Base-by-base conservation (phyloP, 148 eudicot species). In the Linanthus parryae region DNA sequence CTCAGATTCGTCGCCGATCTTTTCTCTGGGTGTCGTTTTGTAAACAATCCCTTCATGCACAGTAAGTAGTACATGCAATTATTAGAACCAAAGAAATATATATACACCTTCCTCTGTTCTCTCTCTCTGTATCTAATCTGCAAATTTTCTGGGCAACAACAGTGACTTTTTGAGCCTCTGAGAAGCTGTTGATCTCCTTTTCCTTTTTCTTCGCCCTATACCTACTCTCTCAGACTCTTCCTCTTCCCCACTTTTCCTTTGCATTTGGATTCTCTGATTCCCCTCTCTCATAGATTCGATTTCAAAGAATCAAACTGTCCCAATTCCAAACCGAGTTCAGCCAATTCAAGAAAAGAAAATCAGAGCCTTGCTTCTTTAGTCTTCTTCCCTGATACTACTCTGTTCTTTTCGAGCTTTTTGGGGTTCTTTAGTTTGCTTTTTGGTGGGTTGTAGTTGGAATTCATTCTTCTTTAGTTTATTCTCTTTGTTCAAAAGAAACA, bases 1-100 rank as follows among this genome's bases (percentile, higher is more conserved):
- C 55, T 59, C 61, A 71, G 80, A 75, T 75, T 75, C 80, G 54
- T 71, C 80, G 80, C 73, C 80, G 80, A 67, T 66, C 43, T 71
- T 75, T 54, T 39, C 80, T 71, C 80, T 54, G 36, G 55, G 20
- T 64, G 57, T 57, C 52, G 38, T 25, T 40, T 45, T 20, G 13
- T 54, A 23, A n/a, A 24, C 34, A 47, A 15, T 46, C 64, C 6
- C n/a, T 27, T 4, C 29, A 22, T 43, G 28, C 30, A 42, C 19
- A 56, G 24, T 0, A 7, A 18, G 16, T 18, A 31, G 11, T 18
- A 33, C n/a, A 54, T n/a, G 39, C 7, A 54, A 15, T 37, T 23
- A 38, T 37, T 36, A 9, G 21, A 20, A 52, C 20, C 2, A 4
- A 21, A 11, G 14, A 54, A 8, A 54, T 26, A 54, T 23, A 38